Evolutionary conservation across 441 rosid genomes (phyloP).

Genomic region (Erysimum cheiri): DNA sequence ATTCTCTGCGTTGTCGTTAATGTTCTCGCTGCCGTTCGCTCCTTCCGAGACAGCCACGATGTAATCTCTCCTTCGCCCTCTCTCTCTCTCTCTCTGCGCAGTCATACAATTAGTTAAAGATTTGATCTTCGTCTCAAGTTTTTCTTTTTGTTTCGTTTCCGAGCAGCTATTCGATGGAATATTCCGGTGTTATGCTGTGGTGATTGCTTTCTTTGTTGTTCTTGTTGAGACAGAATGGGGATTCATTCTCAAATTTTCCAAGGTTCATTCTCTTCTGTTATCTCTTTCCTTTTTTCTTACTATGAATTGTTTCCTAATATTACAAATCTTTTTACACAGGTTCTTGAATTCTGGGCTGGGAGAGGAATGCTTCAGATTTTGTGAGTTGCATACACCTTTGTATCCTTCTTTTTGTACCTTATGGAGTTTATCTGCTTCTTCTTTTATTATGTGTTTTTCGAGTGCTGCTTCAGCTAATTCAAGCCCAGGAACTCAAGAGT

Average conservation of each 20-base stretch:
- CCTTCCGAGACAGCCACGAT: slow-evolving; percentile 76
- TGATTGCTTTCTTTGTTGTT: slow-evolving; percentile 69
- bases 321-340: slow-evolving; percentile 49
- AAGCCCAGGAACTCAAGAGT: not conserved
- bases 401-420: not conserved
- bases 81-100: not conserved
- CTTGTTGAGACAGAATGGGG: slow-evolving; percentile 94
- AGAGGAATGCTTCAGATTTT: slow-evolving; percentile 99
- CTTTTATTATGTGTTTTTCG: not conserved
- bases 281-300: not conserved
- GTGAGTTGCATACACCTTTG: slow-evolving; percentile 55
- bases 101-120: not conserved
- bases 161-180: slow-evolving; percentile 81
- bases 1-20: slow-evolving; percentile 84
- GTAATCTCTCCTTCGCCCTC: slow-evolving; percentile 42
- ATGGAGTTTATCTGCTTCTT: not conserved
- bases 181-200: slow-evolving; percentile 88
- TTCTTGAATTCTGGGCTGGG: slow-evolving; percentile 91
- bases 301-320: not conserved
- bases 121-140: not conserved
- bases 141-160: not conserved
- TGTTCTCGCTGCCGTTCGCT: slow-evolving; percentile 79
- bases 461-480: slow-evolving; percentile 20
- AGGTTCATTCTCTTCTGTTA: slow-evolving; percentile 49
- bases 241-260: slow-evolving; percentile 71